Conservation (phyloP, 1,139 yeast genomes). For the Eremothecium gossypii region DNA sequence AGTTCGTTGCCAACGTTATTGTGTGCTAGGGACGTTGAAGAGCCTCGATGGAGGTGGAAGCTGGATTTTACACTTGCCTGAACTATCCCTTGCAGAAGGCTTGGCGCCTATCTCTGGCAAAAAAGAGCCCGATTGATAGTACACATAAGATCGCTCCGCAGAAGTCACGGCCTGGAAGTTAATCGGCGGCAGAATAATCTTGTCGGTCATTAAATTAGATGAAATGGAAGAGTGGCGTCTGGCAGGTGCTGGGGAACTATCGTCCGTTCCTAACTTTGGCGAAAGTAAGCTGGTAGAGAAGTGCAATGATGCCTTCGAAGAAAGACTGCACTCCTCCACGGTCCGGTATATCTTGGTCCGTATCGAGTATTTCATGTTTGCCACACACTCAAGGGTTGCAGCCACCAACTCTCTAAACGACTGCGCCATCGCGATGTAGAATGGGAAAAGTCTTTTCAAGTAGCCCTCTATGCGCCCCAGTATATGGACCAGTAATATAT, state of each 20-base stretch:
- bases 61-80: background rate
- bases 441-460: background rate
- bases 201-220: background rate
- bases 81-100: background rate
- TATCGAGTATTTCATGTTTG: background rate
- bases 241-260: too few relatives aligned
- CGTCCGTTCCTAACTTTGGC: too few relatives aligned
- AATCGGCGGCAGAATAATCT: constrained; percentile 1
- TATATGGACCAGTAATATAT: constrained; percentile 13
- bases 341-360: background rate
- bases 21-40: constrained; percentile 1
- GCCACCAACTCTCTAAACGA: background rate
- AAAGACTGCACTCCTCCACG: too few relatives aligned
- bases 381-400: background rate
- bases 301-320: too few relatives aligned
- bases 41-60: background rate
- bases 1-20: background rate
- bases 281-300: too few relatives aligned
- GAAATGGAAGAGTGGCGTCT: too few relatives aligned
- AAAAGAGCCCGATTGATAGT: background rate
- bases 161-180: background rate
- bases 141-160: background rate
- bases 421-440: background rate
- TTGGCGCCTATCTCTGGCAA: background rate
- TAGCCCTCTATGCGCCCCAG: constrained; percentile 4